Conservation (phyloP, 2,329 filamentous ascomycete genomes). For the Emergomyces africanus region DNA sequence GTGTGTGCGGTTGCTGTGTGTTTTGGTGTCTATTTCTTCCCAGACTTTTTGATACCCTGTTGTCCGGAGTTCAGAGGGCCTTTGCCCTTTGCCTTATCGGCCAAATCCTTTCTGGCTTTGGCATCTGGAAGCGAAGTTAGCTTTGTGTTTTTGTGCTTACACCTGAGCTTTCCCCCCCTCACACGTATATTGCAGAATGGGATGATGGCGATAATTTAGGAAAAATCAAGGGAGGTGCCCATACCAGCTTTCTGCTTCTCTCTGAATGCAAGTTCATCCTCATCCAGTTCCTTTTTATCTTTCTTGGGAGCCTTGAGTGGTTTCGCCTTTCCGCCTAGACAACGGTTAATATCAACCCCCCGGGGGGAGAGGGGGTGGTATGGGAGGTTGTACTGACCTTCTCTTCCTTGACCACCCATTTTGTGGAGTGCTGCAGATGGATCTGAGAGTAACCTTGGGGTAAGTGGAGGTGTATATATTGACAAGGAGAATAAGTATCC, state of each 20-base stretch:
- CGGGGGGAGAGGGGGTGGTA: background rate
- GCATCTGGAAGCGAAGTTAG: slow-evolving; percentile 43
- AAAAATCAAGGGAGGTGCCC: slow-evolving; percentile 19
- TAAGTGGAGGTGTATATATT: background rate
- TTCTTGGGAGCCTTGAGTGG: slow-evolving; percentile 85
- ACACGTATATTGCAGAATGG: background rate
- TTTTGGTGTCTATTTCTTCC: slow-evolving; percentile 65
- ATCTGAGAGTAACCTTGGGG: slow-evolving; percentile 1
- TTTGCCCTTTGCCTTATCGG: slow-evolving; percentile 72
- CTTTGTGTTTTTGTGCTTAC: background rate
- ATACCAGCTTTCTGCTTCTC: slow-evolving; percentile 75
- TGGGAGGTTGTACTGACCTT: slow-evolving; percentile 36
- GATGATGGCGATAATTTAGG: background rate
- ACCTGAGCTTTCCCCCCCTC: too few relatives aligned
- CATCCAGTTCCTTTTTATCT: slow-evolving; percentile 67
- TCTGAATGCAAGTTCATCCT: slow-evolving; percentile 71
- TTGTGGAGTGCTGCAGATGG: slow-evolving; percentile 13
- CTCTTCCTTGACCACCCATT: slow-evolving; percentile 57
- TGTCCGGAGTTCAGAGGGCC: slow-evolving; percentile 72
- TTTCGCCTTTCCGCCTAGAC: slow-evolving; percentile 65
- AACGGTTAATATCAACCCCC: background rate
- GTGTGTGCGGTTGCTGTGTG: background rate
- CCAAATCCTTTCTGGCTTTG: slow-evolving; percentile 73
- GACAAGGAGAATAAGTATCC: background rate
- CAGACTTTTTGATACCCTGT: slow-evolving; percentile 95